Percentiles rank a stretch among this genome's conserved stretches.
phyloP scores from a whole-genome alignment of 805 yeast species.

The Candida sithepensis region DNA sequence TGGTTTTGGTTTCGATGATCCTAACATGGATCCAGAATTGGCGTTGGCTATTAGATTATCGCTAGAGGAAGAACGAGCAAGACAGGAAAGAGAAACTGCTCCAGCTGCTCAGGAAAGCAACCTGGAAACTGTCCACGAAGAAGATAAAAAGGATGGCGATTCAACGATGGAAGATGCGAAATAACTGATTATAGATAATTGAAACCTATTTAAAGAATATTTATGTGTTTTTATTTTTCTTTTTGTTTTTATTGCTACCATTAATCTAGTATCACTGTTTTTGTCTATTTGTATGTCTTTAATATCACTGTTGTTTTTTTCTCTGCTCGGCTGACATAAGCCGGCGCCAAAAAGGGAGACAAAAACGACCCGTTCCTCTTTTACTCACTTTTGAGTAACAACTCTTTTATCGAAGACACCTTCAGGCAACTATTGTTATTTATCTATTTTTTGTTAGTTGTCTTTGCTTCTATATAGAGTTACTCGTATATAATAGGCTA shows the following conservation, averaged over 20 bases:
- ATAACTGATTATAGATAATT: slow-evolving; percentile 2
- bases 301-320: background rate
- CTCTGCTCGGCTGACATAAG: background rate
- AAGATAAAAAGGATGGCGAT: slow-evolving; percentile 15
- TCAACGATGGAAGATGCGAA: slow-evolving; percentile 20
- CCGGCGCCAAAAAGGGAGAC: background rate
- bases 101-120: slow-evolving; percentile 22
- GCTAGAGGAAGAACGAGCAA: slow-evolving; percentile 87
- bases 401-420: background rate
- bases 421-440: background rate
- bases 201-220: background rate
- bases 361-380: background rate
- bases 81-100: slow-evolving; percentile 74
- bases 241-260: background rate
- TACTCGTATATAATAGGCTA: background rate
- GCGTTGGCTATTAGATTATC: slow-evolving; percentile 94
- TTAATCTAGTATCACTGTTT: too few relatives aligned
- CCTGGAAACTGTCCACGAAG: slow-evolving; percentile 22
- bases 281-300: background rate
- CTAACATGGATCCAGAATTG: slow-evolving; percentile 93
- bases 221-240: too few relatives aligned
- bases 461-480: background rate
- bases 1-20: slow-evolving; percentile 70
- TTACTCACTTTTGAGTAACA: background rate
- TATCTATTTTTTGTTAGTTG: background rate